Evolutionary conservation across 2,329 filamentous ascomycete genomes (phyloP).

Genomic region (Neofusicoccum cordaticola): DNA sequence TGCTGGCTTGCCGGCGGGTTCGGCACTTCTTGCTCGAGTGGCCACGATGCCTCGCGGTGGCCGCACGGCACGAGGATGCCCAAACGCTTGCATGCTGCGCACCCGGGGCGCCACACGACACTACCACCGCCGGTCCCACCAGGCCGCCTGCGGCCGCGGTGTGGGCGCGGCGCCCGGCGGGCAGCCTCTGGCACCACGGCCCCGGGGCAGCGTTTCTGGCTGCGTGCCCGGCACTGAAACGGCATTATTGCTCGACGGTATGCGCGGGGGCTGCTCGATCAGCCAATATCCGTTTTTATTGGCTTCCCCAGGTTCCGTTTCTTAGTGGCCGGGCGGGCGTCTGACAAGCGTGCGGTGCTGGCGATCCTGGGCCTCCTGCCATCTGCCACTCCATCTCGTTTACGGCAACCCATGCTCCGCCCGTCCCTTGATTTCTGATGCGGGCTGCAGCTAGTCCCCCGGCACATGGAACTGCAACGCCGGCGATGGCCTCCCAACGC

Average conservation of each 20-base stretch:
- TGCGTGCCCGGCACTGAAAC: slow-evolving; percentile 8
- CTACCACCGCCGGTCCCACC: slow-evolving; percentile 13
- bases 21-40: slow-evolving; percentile 7
- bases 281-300: slow-evolving; percentile 39
- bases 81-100: slow-evolving; percentile 9
- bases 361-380: slow-evolving; percentile 15
- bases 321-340: slow-evolving; percentile 13
- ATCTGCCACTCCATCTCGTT: slow-evolving; percentile 19
- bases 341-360: slow-evolving; percentile 18
- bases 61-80: slow-evolving; percentile 15
- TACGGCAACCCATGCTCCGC: slow-evolving; percentile 17
- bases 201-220: not conserved
- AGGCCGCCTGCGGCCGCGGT: not conserved
- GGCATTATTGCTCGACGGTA: slow-evolving; percentile 5
- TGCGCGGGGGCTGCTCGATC: slow-evolving; percentile 23
- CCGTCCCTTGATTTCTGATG: slow-evolving; percentile 18
- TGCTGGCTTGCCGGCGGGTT: not conserved
- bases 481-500: slow-evolving; percentile 15
- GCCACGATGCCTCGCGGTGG: slow-evolving; percentile 1
- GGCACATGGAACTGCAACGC: slow-evolving; percentile 15
- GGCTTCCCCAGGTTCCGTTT: slow-evolving; percentile 13
- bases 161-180: not conserved
- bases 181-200: not conserved
- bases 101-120: slow-evolving; percentile 13
- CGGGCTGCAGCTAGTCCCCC: slow-evolving; percentile 13